Conservation (phyloP, 176 grass and related monocot genomes). For the Lolium rigidum region DNA sequence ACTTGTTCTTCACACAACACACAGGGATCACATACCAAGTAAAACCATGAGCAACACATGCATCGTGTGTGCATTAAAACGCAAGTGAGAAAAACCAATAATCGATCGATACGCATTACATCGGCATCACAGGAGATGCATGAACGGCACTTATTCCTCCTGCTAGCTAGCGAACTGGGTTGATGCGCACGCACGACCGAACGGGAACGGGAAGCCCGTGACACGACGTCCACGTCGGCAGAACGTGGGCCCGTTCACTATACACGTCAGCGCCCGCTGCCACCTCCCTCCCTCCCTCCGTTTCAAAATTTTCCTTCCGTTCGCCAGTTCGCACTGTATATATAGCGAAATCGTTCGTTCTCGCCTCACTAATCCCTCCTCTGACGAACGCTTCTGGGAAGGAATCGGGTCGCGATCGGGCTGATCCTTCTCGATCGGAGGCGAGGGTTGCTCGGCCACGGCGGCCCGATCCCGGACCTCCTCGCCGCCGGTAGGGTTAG, state of each 20-base stretch:
- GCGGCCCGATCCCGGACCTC: not conserved
- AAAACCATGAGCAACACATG: constrained; percentile 15
- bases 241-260: not conserved
- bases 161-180: not conserved
- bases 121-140: constrained; percentile 4
- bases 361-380: not conserved
- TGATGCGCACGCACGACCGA: not conserved
- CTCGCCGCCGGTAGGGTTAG: not conserved
- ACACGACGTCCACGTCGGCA: constrained; percentile 32
- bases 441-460: not conserved
- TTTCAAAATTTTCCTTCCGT: not conserved
- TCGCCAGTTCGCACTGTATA: not conserved
- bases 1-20: not conserved
- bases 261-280: not conserved
- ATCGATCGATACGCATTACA: constrained; percentile 1
- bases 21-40: not conserved
- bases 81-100: constrained; percentile 17
- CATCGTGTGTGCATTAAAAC: constrained; percentile 2
- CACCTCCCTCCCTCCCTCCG: not conserved
- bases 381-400: not conserved
- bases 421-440: not conserved
- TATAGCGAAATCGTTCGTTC: not conserved
- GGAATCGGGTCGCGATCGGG: not conserved
- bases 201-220: constrained; percentile 23
- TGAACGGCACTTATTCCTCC: constrained; percentile 32